phyloP scores from a whole-genome alignment of 2,329 filamentous ascomycete species.

The Exophiala mesophila region DNA sequence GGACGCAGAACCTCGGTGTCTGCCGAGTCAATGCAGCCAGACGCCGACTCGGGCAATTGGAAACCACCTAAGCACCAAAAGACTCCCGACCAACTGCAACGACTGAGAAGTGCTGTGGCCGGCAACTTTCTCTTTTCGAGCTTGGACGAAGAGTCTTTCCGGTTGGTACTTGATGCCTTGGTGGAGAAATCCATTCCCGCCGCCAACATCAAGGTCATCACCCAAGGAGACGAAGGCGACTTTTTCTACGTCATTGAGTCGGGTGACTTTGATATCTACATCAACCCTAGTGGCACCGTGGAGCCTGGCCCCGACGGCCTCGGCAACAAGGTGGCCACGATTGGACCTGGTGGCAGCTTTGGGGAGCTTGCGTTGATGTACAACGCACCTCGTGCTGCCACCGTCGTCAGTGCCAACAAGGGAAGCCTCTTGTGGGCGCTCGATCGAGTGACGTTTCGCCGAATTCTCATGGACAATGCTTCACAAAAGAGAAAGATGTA shows the following conservation, averaged over 20 bases:
- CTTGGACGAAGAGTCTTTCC: slow-evolving; percentile 86
- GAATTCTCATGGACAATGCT: slow-evolving; percentile 96
- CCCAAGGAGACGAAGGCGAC: slow-evolving; percentile 90
- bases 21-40: slow-evolving; percentile 90
- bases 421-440: slow-evolving; percentile 85
- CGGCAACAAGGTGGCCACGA: slow-evolving; percentile 74
- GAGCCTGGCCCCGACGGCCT: slow-evolving; percentile 77
- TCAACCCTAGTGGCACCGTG: slow-evolving; percentile 70
- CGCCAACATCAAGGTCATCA: slow-evolving; percentile 85
- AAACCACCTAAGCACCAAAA: slow-evolving; percentile 80
- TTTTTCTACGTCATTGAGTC: slow-evolving; percentile 97
- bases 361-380: slow-evolving; percentile 98
- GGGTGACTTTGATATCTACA: slow-evolving; percentile 84
- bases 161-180: slow-evolving; percentile 81
- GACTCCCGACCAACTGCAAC: slow-evolving; percentile 69
- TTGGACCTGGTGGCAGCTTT: slow-evolving; percentile 86
- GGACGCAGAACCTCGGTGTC: slow-evolving; percentile 92
- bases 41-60: slow-evolving; percentile 83
- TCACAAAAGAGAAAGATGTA: slow-evolving; percentile 96
- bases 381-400: slow-evolving; percentile 92
- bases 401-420: slow-evolving; percentile 76
- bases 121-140: slow-evolving; percentile 93
- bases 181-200: slow-evolving; percentile 94
- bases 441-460: slow-evolving; percentile 92
- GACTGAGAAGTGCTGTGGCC: slow-evolving; percentile 75